These are phyloP conservation scores for Colletotrichum trifolii DNA, from an alignment of 2,329 filamentous ascomycete species.

Conservation along the genomic window DNA sequence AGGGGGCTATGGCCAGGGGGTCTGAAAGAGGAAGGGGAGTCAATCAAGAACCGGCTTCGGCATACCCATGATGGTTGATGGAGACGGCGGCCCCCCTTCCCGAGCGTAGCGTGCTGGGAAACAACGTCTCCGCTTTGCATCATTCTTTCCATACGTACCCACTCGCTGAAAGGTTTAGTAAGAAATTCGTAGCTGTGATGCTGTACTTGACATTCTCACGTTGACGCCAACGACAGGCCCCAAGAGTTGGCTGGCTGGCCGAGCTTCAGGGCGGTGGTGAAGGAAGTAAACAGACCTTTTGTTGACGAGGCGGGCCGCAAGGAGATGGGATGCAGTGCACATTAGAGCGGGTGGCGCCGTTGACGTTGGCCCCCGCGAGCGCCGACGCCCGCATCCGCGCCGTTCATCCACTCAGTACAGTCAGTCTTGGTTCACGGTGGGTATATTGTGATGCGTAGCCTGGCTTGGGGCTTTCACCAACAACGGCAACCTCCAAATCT, in stretches of 20 bases:
- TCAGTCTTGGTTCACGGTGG: too few relatives aligned
- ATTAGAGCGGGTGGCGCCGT: constrained; percentile 31
- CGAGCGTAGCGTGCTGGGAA: neutral
- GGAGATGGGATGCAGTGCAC: neutral
- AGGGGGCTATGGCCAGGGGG: neutral
- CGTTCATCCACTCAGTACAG: too few relatives aligned
- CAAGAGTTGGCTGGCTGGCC: too few relatives aligned
- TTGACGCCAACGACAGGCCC: too few relatives aligned
- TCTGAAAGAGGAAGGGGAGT: constrained; percentile 21
- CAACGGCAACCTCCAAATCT: too few relatives aligned
- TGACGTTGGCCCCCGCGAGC: constrained; percentile 6
- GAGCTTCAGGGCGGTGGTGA: too few relatives aligned
- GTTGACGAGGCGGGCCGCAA: too few relatives aligned
- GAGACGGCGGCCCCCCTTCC: constrained; percentile 15
- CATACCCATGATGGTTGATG: constrained; percentile 14
- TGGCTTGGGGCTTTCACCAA: too few relatives aligned
- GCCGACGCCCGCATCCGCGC: neutral
- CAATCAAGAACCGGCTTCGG: constrained; percentile 7
- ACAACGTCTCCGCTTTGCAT: constrained; percentile 3
- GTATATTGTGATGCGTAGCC: too few relatives aligned
- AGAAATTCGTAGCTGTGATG: neutral
- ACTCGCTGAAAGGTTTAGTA: constrained; percentile 1
- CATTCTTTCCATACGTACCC: constrained; percentile 2
- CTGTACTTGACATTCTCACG: too few relatives aligned
- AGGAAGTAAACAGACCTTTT: too few relatives aligned